phyloP scores from a whole-genome alignment of 1,139 yeast species.

The Diutina sp. region DNA sequence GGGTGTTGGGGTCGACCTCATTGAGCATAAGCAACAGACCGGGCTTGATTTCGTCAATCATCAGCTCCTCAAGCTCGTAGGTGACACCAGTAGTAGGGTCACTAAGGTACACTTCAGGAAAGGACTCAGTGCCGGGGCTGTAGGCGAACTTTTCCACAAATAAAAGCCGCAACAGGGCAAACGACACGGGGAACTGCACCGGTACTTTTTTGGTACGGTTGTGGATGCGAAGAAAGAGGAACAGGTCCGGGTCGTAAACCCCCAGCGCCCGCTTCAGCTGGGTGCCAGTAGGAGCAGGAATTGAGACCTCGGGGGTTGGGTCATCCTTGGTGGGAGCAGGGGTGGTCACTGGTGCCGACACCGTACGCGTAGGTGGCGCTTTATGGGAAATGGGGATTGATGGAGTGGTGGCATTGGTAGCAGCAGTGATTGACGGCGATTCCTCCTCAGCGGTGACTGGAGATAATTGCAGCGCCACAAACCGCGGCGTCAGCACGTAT shows the following conservation, averaged over 20 bases:
- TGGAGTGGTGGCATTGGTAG: neutral
- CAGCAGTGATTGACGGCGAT: neutral
- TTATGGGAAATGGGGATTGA: neutral
- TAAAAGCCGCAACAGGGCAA: conserved; percentile 54
- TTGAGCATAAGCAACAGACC: conserved; percentile 52
- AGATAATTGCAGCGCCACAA: neutral
- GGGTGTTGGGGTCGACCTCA: conserved; percentile 12
- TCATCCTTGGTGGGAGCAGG: neutral
- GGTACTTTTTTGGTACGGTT: conserved; percentile 46
- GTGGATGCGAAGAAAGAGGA: neutral
- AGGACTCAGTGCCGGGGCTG: conserved; percentile 55
- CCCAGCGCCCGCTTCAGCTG: neutral
- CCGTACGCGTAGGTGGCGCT: neutral
- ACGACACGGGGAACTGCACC: conserved; percentile 37
- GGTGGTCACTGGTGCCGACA: neutral
- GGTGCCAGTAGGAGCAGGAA: neutral
- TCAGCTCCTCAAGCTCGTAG: conserved; percentile 71
- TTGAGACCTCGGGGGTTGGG: neutral
- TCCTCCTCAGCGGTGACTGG: neutral
- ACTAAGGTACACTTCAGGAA: conserved; percentile 73
- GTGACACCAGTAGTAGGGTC: conserved; percentile 48
- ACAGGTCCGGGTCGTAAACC: neutral
- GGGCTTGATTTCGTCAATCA: conserved; percentile 41
- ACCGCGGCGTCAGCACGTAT: neutral
- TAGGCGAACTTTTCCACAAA: conserved; percentile 85